Evolutionary conservation across 2,329 filamentous ascomycete genomes (phyloP).

Genomic region (Beauveria caledonica): DNA sequence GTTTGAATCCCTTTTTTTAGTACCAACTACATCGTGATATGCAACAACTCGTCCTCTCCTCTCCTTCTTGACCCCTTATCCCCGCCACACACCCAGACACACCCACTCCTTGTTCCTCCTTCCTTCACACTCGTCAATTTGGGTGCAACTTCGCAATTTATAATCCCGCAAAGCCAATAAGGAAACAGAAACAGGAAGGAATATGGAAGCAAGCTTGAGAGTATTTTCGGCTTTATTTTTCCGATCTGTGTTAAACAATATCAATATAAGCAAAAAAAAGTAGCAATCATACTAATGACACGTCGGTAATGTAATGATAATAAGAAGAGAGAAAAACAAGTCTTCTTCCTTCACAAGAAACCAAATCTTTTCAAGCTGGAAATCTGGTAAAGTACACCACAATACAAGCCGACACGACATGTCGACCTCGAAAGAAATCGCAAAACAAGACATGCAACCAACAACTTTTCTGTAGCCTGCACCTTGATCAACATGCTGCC

Average conservation of each 20-base stretch:
- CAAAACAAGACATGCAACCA: background rate
- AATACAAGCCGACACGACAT: background rate
- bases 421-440: background rate
- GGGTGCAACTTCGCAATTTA: too few species aligned
- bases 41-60: background rate
- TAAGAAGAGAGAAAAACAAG: background rate
- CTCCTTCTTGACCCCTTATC: background rate
- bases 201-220: background rate
- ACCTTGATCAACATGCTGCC: background rate
- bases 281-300: background rate
- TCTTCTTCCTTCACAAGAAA: background rate
- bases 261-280: background rate
- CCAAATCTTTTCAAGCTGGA: background rate
- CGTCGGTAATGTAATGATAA: background rate
- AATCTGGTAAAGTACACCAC: background rate
- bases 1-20: background rate
- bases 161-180: too few species aligned
- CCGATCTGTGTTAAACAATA: slow-evolving; percentile 9
- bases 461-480: background rate
- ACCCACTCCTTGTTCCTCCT: too few species aligned
- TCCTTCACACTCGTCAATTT: background rate
- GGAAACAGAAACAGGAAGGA: too few species aligned
- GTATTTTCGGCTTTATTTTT: background rate
- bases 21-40: background rate
- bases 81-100: background rate